A percentile compares a stretch with the other conserved stretches of the same genome.
Evolutionary conservation across 805 yeast species (phyloP).

Genomic region (Saccharomycopsis babjevae): DNA sequence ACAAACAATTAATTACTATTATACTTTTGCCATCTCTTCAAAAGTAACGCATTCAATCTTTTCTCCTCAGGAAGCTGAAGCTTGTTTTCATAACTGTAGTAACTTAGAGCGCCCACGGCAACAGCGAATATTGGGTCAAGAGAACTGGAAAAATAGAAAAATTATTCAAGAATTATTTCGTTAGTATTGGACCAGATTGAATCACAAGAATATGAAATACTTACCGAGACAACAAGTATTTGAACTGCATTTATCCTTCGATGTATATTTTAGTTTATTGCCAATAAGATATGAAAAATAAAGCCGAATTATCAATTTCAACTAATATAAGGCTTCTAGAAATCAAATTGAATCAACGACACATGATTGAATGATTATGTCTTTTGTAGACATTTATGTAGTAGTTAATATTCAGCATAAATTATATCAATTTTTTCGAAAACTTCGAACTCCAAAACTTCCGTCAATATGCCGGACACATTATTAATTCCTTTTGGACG

Average conservation of each 20-base stretch:
- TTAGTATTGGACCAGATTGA: neutral
- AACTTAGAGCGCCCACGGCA: constrained; percentile 51
- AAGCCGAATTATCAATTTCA: too few relatives aligned
- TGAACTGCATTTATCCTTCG: neutral
- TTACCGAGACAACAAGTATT: neutral
- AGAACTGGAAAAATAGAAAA: constrained; percentile 27
- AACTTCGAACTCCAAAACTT: too few relatives aligned
- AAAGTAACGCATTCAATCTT: constrained; percentile 41
- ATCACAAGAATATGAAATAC: neutral
- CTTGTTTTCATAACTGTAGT: constrained; percentile 52
- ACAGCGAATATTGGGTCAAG: constrained; percentile 60
- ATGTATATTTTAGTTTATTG: too few relatives aligned
- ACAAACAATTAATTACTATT: neutral
- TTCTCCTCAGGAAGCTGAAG: constrained; percentile 52
- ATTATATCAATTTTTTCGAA: too few relatives aligned
- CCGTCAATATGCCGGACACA: too few relatives aligned
- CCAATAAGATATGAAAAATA: too few relatives aligned
- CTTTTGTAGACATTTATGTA: too few relatives aligned
- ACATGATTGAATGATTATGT: too few relatives aligned
- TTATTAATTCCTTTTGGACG: too few relatives aligned
- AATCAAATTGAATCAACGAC: too few relatives aligned
- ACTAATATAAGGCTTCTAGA: too few relatives aligned
- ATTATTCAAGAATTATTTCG: neutral
- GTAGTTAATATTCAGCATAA: too few relatives aligned
- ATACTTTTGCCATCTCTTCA: constrained; percentile 24